Conservation (phyloP, 305 asterid genomes). For the Euphrasia arctica region DNA sequence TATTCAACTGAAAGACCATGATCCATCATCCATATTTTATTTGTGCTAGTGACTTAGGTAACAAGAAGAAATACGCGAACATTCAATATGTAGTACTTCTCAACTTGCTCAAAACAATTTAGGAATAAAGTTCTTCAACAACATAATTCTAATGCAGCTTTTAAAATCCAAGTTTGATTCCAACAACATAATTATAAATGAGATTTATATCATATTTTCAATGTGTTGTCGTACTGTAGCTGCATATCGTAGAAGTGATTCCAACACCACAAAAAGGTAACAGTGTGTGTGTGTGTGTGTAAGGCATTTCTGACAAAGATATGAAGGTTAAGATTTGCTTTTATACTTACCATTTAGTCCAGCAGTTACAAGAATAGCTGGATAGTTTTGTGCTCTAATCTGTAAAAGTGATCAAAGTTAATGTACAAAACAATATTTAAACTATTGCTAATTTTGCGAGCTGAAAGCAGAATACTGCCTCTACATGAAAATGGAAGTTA, state of each 20-base stretch:
- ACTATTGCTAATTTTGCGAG: conserved; percentile 13
- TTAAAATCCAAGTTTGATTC: conserved; percentile 14
- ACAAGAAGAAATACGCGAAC: neutral
- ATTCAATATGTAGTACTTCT: conserved; percentile 7
- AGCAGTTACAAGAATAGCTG: conserved; percentile 80
- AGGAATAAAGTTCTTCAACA: neutral
- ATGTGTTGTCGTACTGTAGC: neutral
- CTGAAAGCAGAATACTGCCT: conserved; percentile 20
- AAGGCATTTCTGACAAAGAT: neutral
- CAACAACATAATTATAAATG: too few relatives aligned
- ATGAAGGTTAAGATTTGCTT: conserved; percentile 18
- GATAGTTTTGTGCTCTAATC: conserved; percentile 74
- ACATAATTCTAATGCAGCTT: conserved; percentile 11
- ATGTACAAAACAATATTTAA: neutral
- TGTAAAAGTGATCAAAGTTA: conserved; percentile 33
- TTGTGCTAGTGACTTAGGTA: conserved; percentile 9
- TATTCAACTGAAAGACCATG: neutral
- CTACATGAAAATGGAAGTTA: conserved; percentile 16
- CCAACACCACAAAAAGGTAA: neutral
- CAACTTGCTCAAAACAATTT: neutral
- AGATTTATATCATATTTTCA: conserved; percentile 17
- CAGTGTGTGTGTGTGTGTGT: neutral
- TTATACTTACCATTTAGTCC: conserved; percentile 79
- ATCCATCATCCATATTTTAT: neutral
- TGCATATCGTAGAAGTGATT: neutral